phyloP scores from a whole-genome alignment of 768 basidiomycete species.

The Candolleomyces aberdarensis region DNA sequence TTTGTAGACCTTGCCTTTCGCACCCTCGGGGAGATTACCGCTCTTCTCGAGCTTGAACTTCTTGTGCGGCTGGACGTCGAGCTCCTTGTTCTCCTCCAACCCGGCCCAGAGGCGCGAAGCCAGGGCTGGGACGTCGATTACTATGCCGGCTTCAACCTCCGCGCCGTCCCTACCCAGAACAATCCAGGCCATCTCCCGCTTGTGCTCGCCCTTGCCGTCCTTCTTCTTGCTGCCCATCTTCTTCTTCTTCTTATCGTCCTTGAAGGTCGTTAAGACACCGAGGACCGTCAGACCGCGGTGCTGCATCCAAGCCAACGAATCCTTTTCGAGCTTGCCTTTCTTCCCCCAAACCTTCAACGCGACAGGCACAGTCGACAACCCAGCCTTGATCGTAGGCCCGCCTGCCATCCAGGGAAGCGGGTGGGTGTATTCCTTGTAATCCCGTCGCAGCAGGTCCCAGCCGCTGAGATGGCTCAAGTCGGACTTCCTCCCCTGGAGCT shows the following conservation, averaged over 20 bases:
- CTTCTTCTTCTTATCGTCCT: conserved; percentile 33
- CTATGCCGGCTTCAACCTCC: background rate
- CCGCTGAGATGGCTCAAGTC: conserved; percentile 66
- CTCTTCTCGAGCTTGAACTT: conserved; percentile 34
- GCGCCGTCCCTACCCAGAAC: conserved; percentile 9
- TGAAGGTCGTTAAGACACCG: conserved; percentile 79
- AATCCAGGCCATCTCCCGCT: conserved; percentile 9
- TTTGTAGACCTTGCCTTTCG: conserved; percentile 52
- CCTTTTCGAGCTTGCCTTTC: conserved; percentile 39
- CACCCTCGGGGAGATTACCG: conserved; percentile 27
- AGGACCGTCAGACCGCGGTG: conserved; percentile 63
- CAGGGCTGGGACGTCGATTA: conserved; percentile 36
- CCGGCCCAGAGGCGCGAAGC: conserved; percentile 52
- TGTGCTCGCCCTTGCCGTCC: conserved; percentile 32
- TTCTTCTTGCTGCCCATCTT: conserved; percentile 35
- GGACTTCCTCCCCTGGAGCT: conserved; percentile 56
- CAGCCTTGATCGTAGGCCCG: conserved; percentile 50
- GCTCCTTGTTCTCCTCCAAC: conserved; percentile 51
- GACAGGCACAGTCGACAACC: conserved; percentile 81
- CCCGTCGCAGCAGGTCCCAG: conserved; percentile 82
- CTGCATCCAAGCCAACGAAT: conserved; percentile 55
- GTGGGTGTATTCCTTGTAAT: conserved; percentile 86
- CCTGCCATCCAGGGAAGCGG: conserved; percentile 40
- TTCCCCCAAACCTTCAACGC: conserved; percentile 56
- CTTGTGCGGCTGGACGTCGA: conserved; percentile 52